phyloP scores from a whole-genome alignment of 306 rosid genomes.

The Acacia melanoxylon region DNA sequence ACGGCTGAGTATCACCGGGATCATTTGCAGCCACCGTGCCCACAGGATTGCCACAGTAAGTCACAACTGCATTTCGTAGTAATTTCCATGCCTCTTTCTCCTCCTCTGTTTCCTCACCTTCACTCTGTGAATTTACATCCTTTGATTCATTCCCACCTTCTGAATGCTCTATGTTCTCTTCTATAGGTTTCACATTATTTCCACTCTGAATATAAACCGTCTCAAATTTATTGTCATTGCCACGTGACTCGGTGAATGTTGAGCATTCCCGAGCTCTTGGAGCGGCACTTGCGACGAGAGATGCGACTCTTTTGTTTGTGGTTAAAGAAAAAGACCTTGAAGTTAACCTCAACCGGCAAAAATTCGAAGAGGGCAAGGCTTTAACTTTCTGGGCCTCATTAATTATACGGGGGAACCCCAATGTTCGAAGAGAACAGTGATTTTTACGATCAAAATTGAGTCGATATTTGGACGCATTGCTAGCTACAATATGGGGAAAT shows the following conservation, averaged over 20 bases:
- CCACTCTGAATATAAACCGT: slow-evolving; percentile 70
- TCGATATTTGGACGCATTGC: slow-evolving; percentile 23
- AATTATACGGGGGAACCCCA: slow-evolving; percentile 38
- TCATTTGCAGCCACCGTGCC: slow-evolving; percentile 89
- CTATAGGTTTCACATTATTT: slow-evolving; percentile 53
- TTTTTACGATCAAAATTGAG: slow-evolving; percentile 32
- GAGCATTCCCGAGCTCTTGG: slow-evolving; percentile 50
- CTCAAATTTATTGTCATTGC: slow-evolving; percentile 62
- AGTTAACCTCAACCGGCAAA: slow-evolving; percentile 42
- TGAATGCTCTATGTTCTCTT: slow-evolving; percentile 18
- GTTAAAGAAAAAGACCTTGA: slow-evolving; percentile 34
- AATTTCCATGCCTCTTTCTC: slow-evolving; percentile 79
- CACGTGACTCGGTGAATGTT: slow-evolving; percentile 60
- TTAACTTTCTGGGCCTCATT: slow-evolving; percentile 31
- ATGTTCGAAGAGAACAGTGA: slow-evolving; percentile 35
- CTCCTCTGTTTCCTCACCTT: slow-evolving; percentile 35
- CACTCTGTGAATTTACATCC: slow-evolving; percentile 30
- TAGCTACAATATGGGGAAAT: slow-evolving; percentile 30
- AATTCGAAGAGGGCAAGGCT: slow-evolving; percentile 41
- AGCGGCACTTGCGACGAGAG: slow-evolving; percentile 31
- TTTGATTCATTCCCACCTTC: slow-evolving; percentile 35
- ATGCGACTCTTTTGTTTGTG: slow-evolving; percentile 25
- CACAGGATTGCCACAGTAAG: slow-evolving; percentile 75
- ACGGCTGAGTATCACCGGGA: slow-evolving; percentile 63
- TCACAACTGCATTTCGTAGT: slow-evolving; percentile 61